Evolutionary conservation across 441 rosid genomes (phyloP), one percentile per base, ranked within the genome.

Genomic region (Erodium moschatum): DNA sequence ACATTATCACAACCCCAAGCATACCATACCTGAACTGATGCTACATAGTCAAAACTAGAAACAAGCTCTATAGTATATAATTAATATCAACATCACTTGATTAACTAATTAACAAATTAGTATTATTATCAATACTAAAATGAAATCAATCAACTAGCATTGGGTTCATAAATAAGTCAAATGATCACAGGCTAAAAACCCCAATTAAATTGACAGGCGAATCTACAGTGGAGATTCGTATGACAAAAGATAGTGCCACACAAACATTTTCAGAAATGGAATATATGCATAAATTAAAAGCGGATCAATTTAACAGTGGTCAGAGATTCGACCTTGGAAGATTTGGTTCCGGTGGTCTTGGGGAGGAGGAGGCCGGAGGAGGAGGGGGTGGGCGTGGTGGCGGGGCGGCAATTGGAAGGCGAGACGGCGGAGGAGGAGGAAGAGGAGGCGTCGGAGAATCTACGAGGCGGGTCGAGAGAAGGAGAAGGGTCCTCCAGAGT

Each of bases 321-420:
- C 20, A 16, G 21, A 54, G 21, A 16, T 8, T 6, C 20, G 19
- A 88, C 97, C 97, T 88, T 88, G 33, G 85, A 81, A 15, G 92
- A 80, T 69, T 68, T 83, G 58, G 73, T 8, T 0, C 65, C 69
- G 52, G 58, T 46, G 70, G 92, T 83, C 73, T 82, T 84, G 80
- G 91, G 80, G 54, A 81, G 52, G 63, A 82, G 87, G 72, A 74
- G 78, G 16, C 89, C 89, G 31, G 90, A 83, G 77, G 96, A 88
- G 1, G 46, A 40, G 46, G 46, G 46, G 11, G 46, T 40, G 46
- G 42, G 42, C 42, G 42, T 35, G 42, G 42, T 35, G 27, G 27
- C 27, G 92, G 15, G n/a, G 9, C 61, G 18, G 19, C 18, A 4
- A 13, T 52, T 18, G 2, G 46, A 40, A 9, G 46, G 46, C 11